phyloP scores from a whole-genome alignment of 1,284 basidiomycete genomes.

The Mycena citricolor region DNA sequence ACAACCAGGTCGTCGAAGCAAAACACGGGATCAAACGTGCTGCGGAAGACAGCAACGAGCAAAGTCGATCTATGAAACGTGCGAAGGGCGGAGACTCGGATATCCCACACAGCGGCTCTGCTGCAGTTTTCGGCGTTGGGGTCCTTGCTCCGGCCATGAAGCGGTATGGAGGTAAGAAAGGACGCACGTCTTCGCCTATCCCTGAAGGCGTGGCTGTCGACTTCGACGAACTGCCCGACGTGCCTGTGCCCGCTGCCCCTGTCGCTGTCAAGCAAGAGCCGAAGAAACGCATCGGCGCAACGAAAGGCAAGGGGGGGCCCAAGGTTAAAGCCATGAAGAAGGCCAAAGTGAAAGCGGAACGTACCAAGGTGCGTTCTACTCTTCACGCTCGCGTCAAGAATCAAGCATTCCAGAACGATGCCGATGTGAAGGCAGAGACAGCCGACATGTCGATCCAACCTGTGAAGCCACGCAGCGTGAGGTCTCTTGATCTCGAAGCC shows the following conservation, averaged over 20 bases:
- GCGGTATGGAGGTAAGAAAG: conserved; percentile 20
- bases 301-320: conserved; percentile 20
- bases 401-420: no score
- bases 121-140: conserved; percentile 14
- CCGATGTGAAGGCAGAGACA: no score
- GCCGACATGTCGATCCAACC: no score
- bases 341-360: conserved; percentile 6
- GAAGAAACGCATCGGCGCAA: conserved; percentile 13
- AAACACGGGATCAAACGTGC: no score
- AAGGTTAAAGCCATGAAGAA: conserved; percentile 6
- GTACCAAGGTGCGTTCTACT: no score
- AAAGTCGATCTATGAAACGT: no score
- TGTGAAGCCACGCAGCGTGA: no score
- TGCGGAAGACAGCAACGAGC: no score
- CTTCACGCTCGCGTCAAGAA: no score
- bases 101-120: no score
- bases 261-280: conserved; percentile 5
- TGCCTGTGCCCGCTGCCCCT: conserved; percentile 1
- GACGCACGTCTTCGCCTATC: conserved; percentile 19
- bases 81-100: no score
- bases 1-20: not conserved
- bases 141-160: conserved; percentile 12
- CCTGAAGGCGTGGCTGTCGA: conserved; percentile 5
- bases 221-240: conserved; percentile 17
- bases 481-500: not conserved